Evolutionary conservation across 2,329 filamentous ascomycete species (phyloP).

Genomic region (Sporothrix luriei): DNA sequence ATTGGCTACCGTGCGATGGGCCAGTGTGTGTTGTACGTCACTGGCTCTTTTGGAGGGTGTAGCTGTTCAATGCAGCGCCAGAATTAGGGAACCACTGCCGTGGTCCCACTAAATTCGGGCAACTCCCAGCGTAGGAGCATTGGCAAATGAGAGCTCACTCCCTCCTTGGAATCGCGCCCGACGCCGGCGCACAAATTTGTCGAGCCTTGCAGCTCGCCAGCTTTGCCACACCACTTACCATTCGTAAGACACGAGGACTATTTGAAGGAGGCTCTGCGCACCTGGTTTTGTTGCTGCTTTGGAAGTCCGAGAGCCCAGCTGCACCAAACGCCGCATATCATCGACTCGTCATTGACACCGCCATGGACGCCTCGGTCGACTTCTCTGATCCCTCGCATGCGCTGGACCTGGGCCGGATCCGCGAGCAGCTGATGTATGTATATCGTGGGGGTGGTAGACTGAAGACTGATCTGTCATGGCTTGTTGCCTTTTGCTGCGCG

Average conservation of each 20-base stretch:
- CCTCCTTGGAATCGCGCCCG: conserved; percentile 11
- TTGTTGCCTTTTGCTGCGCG: background rate
- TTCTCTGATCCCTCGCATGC: conserved; percentile 82
- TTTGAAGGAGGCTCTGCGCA: background rate
- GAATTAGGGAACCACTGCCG: background rate
- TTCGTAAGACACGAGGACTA: too few relatives aligned
- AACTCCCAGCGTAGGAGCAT: conserved; percentile 2
- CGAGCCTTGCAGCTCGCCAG: conserved; percentile 8
- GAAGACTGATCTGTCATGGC: background rate
- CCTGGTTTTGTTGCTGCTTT: background rate
- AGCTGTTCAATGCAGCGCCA: background rate
- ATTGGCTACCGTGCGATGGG: conserved; percentile 28
- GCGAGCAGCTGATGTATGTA: conserved; percentile 85
- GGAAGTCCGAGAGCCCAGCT: background rate
- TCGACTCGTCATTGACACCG: background rate
- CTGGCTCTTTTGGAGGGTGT: conserved; percentile 8
- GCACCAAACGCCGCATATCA: background rate
- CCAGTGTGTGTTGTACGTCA: conserved; percentile 29
- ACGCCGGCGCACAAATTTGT: conserved; percentile 18
- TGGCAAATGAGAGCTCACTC: conserved; percentile 20
- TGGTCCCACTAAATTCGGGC: background rate
- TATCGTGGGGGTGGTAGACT: background rate
- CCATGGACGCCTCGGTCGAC: conserved; percentile 89
- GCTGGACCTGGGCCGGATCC: conserved; percentile 86
- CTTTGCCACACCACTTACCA: background rate